A percentile compares a stretch with the other conserved stretches of the same genome.
These are phyloP conservation scores for Kluyveromyces sp. DNA, from an alignment of 1,139 yeast genomes.

Conservation along the genomic window DNA sequence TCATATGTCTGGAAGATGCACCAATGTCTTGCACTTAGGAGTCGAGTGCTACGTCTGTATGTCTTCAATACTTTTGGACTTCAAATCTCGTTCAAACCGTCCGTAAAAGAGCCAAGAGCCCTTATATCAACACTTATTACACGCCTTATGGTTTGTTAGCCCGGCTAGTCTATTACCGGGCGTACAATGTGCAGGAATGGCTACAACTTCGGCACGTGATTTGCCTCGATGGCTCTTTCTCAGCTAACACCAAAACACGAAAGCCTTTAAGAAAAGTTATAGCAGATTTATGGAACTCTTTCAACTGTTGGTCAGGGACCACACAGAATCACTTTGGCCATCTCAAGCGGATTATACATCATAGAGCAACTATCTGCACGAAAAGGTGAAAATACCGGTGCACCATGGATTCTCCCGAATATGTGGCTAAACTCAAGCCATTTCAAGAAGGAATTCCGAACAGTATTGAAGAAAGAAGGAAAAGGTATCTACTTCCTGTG, in stretches of 20 bases:
- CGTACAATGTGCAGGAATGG: neutral
- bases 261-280: neutral
- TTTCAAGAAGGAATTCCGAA: slow-evolving; percentile 25
- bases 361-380: neutral
- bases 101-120: too few species aligned
- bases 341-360: too few species aligned
- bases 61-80: too few species aligned
- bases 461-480: slow-evolving; percentile 25
- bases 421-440: slow-evolving; percentile 27
- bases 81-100: too few species aligned
- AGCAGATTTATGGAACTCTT: neutral
- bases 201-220: neutral
- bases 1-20: too few species aligned
- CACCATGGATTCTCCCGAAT: slow-evolving; percentile 19
- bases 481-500: slow-evolving; percentile 42
- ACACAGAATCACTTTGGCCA: too few species aligned
- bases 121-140: too few species aligned
- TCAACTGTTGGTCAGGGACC: neutral
- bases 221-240: neutral
- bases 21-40: too few species aligned
- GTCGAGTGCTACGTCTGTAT: too few species aligned
- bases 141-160: too few species aligned
- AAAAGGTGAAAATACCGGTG: neutral
- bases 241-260: slow-evolving; percentile 1
- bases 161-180: neutral